phyloP scores from a whole-genome alignment of 306 rosid genomes.

The Rosa chinensis region DNA sequence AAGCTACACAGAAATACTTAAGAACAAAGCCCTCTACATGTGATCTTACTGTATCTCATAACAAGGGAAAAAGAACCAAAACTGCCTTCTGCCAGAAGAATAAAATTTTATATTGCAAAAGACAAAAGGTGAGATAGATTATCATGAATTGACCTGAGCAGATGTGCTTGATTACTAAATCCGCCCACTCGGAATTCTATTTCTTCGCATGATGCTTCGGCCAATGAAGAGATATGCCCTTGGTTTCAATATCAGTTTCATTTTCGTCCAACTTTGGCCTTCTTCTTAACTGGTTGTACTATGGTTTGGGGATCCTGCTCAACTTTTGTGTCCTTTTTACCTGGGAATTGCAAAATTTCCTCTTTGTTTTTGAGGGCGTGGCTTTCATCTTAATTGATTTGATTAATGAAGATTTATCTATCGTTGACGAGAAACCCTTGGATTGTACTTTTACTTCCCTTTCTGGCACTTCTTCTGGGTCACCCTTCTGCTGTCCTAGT shows the following conservation, averaged over 20 bases:
- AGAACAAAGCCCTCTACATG: neutral
- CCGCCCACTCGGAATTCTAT: neutral
- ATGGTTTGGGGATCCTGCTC: constrained; percentile 25
- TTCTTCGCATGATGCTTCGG: neutral
- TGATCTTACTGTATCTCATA: neutral
- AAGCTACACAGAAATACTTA: too few relatives aligned
- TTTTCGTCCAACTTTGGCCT: constrained; percentile 13
- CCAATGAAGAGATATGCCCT: neutral
- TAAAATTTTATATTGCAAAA: neutral
- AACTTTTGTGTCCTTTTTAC: constrained; percentile 20
- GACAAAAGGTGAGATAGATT: neutral
- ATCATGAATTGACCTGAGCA: neutral
- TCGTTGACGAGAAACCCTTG: constrained; percentile 13
- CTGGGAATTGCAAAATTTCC: constrained; percentile 29
- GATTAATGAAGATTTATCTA: constrained; percentile 49
- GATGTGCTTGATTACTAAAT: neutral
- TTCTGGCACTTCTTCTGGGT: constrained; percentile 30
- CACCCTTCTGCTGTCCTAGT: constrained; percentile 45
- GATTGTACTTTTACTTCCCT: constrained; percentile 41
- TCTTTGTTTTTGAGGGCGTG: constrained; percentile 36
- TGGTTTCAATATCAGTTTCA: neutral
- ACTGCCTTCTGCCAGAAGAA: neutral
- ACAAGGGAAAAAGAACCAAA: neutral
- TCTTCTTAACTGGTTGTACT: constrained; percentile 30
- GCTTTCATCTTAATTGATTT: constrained; percentile 76